Conservation (phyloP, 768 basidiomycete species). For the Mycena leptocephala region DNA sequence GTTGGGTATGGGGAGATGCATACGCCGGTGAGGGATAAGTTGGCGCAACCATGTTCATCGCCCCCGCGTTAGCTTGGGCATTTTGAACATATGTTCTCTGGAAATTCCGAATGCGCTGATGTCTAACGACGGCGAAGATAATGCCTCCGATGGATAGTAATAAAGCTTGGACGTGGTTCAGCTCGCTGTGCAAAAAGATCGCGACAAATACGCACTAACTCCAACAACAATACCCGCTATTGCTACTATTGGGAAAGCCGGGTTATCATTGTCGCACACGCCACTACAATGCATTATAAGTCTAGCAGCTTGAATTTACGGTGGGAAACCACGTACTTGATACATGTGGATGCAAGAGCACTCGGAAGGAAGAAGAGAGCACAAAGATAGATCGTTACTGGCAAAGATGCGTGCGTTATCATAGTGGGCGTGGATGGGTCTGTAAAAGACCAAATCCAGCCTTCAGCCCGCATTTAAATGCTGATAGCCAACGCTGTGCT, state of each 20-base stretch:
- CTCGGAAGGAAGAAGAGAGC: slow-evolving; percentile 11
- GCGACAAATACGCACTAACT: neutral
- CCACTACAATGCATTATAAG: neutral
- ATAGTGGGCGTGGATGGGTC: neutral
- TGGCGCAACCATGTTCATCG: neutral
- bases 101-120: slow-evolving; percentile 1
- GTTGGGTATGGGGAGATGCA: neutral
- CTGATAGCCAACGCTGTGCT: neutral
- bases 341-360: slow-evolving; percentile 4
- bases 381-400: neutral
- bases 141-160: slow-evolving; percentile 16
- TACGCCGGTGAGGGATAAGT: neutral
- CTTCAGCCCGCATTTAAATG: neutral
- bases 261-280: neutral
- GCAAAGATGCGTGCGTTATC: neutral
- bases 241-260: neutral
- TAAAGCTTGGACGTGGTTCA: neutral
- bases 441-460: no score
- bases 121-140: slow-evolving; percentile 17
- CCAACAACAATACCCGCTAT: slow-evolving; percentile 17
- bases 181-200: neutral
- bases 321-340: neutral
- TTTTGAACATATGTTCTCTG: slow-evolving; percentile 17
- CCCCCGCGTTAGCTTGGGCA: neutral
- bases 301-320: neutral